Conservation (phyloP, 2,329 filamentous ascomycete genomes). For the Botrytis fragariae region DNA sequence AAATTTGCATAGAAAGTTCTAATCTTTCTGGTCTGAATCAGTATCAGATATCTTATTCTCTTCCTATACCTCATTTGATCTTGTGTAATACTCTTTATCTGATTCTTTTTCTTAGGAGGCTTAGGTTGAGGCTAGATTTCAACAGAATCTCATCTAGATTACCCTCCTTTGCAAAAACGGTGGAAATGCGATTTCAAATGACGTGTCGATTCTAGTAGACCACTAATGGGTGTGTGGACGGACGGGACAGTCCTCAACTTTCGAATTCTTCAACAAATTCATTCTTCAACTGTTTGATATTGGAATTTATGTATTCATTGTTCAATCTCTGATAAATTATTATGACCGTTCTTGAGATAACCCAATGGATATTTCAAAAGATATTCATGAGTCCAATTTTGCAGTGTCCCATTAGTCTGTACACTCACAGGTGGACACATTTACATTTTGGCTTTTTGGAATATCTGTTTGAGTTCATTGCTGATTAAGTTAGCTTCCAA, state of each 20-base stretch:
- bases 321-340: neutral
- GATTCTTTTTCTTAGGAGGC: neutral
- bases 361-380: neutral
- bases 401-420: neutral
- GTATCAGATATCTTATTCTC: neutral
- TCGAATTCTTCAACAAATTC: neutral
- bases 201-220: neutral
- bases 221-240: neutral
- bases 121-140: neutral
- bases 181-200: neutral
- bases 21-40: neutral
- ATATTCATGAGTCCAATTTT: neutral
- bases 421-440: neutral
- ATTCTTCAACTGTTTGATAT: neutral
- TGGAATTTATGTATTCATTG: neutral
- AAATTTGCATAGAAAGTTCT: neutral
- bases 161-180: neutral
- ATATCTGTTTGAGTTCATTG: neutral
- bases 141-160: neutral
- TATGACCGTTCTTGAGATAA: neutral
- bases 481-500: too few relatives aligned
- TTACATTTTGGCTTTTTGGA: neutral
- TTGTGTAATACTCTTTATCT: neutral
- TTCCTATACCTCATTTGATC: neutral
- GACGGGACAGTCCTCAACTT: neutral